These are phyloP conservation scores for Diplogelasinospora grovesii DNA, from an alignment of 495 filamentous ascomycete species.

Conservation along the genomic window DNA sequence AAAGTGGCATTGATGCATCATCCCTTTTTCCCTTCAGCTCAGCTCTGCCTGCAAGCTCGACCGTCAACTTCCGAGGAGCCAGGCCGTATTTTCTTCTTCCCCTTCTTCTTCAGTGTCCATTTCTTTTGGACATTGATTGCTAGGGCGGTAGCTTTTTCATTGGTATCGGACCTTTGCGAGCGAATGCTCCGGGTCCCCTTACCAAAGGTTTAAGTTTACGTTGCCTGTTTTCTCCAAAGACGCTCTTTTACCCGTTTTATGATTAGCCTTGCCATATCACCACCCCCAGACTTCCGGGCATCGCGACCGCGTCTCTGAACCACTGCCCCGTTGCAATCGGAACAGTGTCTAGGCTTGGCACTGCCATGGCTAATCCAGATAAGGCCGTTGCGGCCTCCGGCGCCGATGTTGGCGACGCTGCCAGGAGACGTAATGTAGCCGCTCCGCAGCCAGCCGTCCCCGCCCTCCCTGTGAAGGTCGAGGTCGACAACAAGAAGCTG, in stretches of 20 bases:
- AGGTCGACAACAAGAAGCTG: constrained; percentile 61
- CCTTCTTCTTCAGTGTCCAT: constrained; percentile 15
- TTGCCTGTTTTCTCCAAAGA: constrained; percentile 15
- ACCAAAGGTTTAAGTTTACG: constrained; percentile 6
- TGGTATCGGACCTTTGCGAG: constrained; percentile 9
- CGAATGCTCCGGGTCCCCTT: constrained; percentile 6
- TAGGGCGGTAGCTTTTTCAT: constrained; percentile 11
- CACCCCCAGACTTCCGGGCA: constrained; percentile 7
- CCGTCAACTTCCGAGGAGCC: constrained; percentile 6
- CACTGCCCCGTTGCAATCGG: neutral
- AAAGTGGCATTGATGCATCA: constrained; percentile 14
- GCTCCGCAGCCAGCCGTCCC: constrained; percentile 36
- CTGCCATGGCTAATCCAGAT: constrained; percentile 41
- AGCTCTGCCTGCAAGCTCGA: constrained; percentile 19
- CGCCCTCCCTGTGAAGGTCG: constrained; percentile 28
- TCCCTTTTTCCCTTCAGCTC: constrained; percentile 18
- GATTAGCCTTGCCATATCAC: constrained; percentile 16
- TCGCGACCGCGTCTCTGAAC: constrained; percentile 2
- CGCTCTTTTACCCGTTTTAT: constrained; percentile 20
- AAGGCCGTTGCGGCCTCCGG: constrained; percentile 58
- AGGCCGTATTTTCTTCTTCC: constrained; percentile 11
- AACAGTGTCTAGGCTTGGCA: no score
- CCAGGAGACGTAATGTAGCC: constrained; percentile 69
- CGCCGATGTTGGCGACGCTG: constrained; percentile 57
- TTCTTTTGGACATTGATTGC: constrained; percentile 12